Percentiles rank a stretch among this genome's conserved stretches.
These are phyloP conservation scores for Calonectria leucothoes DNA, from an alignment of 2,329 filamentous ascomycete genomes.

Conservation along the genomic window DNA sequence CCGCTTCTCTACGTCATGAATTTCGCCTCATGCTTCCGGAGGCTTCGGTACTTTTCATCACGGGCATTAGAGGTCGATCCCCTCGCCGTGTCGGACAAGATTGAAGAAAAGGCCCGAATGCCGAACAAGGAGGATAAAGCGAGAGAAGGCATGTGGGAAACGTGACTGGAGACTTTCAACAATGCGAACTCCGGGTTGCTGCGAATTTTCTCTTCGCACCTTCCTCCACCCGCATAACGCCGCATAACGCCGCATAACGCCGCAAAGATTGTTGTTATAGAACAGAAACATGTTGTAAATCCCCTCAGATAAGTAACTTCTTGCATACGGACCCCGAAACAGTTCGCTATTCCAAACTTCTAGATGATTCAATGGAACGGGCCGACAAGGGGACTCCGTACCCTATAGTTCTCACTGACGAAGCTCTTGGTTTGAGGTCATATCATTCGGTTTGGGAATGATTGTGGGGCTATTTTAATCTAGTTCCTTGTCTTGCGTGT, in stretches of 20 bases:
- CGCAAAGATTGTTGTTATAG: too few relatives aligned
- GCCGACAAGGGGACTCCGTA: background rate
- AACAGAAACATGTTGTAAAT: too few relatives aligned
- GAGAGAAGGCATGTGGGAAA: background rate
- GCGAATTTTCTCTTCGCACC: too few relatives aligned
- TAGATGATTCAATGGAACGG: too few relatives aligned
- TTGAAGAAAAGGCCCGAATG: background rate
- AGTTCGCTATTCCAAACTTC: too few relatives aligned
- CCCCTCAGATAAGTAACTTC: too few relatives aligned
- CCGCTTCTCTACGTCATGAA: background rate
- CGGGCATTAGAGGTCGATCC: background rate
- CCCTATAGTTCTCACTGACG: background rate
- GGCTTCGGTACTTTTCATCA: background rate
- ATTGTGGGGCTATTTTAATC: fast-evolving
- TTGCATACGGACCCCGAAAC: too few relatives aligned
- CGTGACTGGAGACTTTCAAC: too few relatives aligned
- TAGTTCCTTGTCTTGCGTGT: background rate
- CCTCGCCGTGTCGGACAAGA: background rate
- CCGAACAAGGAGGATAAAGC: background rate
- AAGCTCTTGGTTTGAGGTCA: background rate
- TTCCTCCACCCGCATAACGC: too few relatives aligned
- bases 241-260: too few relatives aligned
- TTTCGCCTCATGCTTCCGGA: background rate
- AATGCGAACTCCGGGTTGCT: too few relatives aligned
- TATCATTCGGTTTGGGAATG: background rate